Conservation (phyloP, 2,329 filamentous ascomycete species). For the Venturiaceae sp. region DNA sequence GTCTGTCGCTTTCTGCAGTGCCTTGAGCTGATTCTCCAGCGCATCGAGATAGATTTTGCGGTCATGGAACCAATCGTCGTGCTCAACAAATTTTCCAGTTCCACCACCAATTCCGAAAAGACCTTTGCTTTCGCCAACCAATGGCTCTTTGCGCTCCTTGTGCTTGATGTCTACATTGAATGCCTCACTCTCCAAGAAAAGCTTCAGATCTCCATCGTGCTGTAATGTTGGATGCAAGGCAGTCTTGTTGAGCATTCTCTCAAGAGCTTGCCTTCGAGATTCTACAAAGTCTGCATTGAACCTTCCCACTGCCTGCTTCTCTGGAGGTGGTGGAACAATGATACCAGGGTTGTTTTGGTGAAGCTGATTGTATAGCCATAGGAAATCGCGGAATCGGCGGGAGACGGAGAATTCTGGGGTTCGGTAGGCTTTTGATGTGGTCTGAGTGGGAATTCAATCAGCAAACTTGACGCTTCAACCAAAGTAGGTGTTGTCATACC, state of each 20-base stretch:
- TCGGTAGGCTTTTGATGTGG: slow-evolving; percentile 90
- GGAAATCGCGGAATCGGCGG: slow-evolving; percentile 87
- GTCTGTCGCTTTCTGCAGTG: slow-evolving; percentile 86
- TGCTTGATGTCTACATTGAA: slow-evolving; percentile 98
- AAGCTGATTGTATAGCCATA: slow-evolving; percentile 94
- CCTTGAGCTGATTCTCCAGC: slow-evolving; percentile 82
- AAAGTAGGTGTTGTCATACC: slow-evolving; percentile 42
- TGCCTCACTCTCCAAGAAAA: slow-evolving; percentile 91
- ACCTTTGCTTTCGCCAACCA: slow-evolving; percentile 83
- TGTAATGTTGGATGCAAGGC: slow-evolving; percentile 83
- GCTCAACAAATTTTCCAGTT: slow-evolving; percentile 83
- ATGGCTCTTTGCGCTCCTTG: slow-evolving; percentile 83
- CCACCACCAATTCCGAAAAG: slow-evolving; percentile 72
- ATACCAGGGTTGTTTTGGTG: slow-evolving; percentile 92
- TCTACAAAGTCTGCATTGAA: slow-evolving; percentile 98
- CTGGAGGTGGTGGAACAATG: slow-evolving; percentile 88
- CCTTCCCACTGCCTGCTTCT: slow-evolving; percentile 93
- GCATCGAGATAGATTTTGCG: slow-evolving; percentile 91
- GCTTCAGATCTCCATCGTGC: slow-evolving; percentile 86
- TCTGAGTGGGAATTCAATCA: slow-evolving; percentile 42
- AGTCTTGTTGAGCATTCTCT: slow-evolving; percentile 97
- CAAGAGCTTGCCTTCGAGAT: slow-evolving; percentile 77
- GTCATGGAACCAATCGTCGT: slow-evolving; percentile 99
- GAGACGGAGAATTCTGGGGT: slow-evolving; percentile 89
- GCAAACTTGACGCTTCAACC: no score